phyloP scores from a whole-genome alignment of 2,329 filamentous ascomycete genomes.

The Hymenoscyphus occultus region DNA sequence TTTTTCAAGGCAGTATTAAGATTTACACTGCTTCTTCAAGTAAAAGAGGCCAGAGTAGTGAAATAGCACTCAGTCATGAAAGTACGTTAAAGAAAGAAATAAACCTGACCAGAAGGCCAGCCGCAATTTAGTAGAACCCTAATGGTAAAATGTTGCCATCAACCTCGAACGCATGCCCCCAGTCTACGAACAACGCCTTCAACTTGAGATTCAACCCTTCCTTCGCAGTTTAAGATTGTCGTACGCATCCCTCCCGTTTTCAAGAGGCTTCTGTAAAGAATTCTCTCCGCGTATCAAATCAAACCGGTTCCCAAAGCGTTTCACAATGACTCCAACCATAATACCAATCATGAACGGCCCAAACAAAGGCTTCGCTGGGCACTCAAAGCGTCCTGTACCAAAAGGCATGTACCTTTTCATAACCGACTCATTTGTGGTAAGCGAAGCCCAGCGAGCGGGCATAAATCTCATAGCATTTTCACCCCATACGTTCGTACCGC shows the following conservation, averaged over 20 bases:
- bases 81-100: too few relatives aligned
- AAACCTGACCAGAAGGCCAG: too few relatives aligned
- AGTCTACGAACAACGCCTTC: not conserved
- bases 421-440: not conserved
- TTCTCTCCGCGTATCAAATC: not conserved
- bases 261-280: not conserved
- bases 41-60: too few relatives aligned
- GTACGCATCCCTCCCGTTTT: constrained; percentile 6
- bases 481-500: constrained; percentile 17
- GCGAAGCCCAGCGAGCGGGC: constrained; percentile 28
- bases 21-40: too few relatives aligned
- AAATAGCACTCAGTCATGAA: too few relatives aligned
- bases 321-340: constrained; percentile 13
- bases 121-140: too few relatives aligned
- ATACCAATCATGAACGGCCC: constrained; percentile 22
- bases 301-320: constrained; percentile 4
- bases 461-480: constrained; percentile 13
- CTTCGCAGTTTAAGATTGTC: not conserved
- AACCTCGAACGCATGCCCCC: not conserved
- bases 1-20: too few relatives aligned
- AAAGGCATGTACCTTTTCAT: constrained; percentile 19
- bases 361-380: constrained; percentile 20
- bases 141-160: too few relatives aligned
- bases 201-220: not conserved
- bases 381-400: constrained; percentile 16